Base-by-base conservation (phyloP, 352 stramenopile genomes). In the Phytopythium kandeliae region DNA sequence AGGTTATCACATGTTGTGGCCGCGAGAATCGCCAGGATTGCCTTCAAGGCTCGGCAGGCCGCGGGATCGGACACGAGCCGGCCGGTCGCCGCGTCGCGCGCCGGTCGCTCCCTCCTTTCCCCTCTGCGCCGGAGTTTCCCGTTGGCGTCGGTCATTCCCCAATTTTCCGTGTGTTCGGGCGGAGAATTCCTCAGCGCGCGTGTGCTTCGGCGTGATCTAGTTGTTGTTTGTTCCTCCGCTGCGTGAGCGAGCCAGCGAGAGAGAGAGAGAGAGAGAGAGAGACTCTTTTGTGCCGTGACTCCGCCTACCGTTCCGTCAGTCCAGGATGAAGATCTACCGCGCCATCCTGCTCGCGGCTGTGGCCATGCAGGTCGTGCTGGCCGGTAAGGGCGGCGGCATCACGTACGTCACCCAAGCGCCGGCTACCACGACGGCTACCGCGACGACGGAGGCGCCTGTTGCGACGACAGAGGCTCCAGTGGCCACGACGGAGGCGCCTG, bases 361-460 rank as follows among this genome's bases (percentile, higher is more conserved):
- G 41, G 63, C 63, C 53, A 68, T 68, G 59, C 63, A 71, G 51
- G 63, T 65, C 19, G 63, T 68, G n/a, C 60, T 71, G 0, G 63
- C 51, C 47, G 63, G 63, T 33, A 55, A 55, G 28, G 54, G 58
- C 48, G 58, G 58, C 44, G 63, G 63, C 43, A 57, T 71, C 35
- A 59, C 44, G 22, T 68, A 65, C 44, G 28, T 44, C 42, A 62
- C 48, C 60, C 60, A n/a, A 40, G 50, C 49, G 46, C 54, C 43
- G 53, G 43, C 34, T 55, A 57, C 43, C 55, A 60, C 54, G 24
- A 55, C 45, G 40, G 46, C 59, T 24, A 51, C 49, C 43, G 28
- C 35, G 57, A n/a, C 51, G 43, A 42, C 50, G 15, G n/a, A 17
- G 38, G 37, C 50, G 22, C 43, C 50, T 17, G 31, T 48, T 26